Evolutionary conservation across 257 asterid genomes (phyloP).

Genomic region (Ilex asprella): DNA sequence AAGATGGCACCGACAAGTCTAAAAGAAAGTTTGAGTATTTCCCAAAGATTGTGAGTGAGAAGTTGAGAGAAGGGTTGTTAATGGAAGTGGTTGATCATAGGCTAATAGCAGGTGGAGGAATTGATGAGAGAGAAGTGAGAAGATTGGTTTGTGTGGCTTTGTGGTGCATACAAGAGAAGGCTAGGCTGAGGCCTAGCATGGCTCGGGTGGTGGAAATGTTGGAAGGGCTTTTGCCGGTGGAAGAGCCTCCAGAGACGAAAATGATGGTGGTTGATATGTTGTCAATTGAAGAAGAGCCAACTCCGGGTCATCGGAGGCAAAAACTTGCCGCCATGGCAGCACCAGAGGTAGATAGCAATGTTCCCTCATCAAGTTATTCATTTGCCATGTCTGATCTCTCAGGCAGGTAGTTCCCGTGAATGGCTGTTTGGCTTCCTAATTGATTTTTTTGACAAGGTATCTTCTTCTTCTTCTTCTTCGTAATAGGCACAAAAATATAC

Average conservation of each 20-base stretch:
- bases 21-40: conserved; percentile 47
- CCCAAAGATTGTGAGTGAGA: conserved; percentile 53
- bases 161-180: conserved; percentile 79
- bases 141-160: conserved; percentile 46
- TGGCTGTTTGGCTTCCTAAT: neutral
- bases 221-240: conserved; percentile 46
- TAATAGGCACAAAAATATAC: too few species aligned
- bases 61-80: conserved; percentile 42
- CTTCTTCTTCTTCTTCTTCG: too few species aligned
- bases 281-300: conserved; percentile 22
- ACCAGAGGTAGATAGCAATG: conserved; percentile 21
- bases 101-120: conserved; percentile 23
- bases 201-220: conserved; percentile 70
- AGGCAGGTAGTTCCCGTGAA: conserved; percentile 23
- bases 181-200: conserved; percentile 65
- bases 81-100: conserved; percentile 67
- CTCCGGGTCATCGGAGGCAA: conserved; percentile 11
- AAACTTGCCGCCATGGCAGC: conserved; percentile 11
- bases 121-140: conserved; percentile 36
- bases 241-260: conserved; percentile 44
- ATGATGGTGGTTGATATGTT: conserved; percentile 48
- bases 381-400: conserved; percentile 35
- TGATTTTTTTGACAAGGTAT: too few species aligned
- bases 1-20: conserved; percentile 13
- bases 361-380: conserved; percentile 31